These are phyloP conservation scores for Calophaca sinica DNA, from an alignment of 306 rosid species.

Conservation along the genomic window DNA sequence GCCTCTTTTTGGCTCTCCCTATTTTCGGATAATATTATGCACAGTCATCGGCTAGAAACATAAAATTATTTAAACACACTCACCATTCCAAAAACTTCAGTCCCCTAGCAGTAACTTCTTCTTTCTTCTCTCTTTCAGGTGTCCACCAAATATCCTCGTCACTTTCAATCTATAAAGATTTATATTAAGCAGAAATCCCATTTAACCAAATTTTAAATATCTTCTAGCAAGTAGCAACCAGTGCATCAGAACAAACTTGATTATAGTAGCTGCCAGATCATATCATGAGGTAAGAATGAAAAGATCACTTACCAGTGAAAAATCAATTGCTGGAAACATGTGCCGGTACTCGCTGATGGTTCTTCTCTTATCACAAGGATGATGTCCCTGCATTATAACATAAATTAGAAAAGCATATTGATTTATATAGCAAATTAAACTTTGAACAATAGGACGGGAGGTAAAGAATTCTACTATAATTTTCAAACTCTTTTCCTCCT, in stretches of 20 bases:
- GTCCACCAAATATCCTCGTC: constrained; percentile 77
- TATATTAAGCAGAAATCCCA: constrained; percentile 33
- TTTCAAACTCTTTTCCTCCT: background rate
- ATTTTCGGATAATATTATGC: background rate
- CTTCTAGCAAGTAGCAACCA: constrained; percentile 7
- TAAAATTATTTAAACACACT: constrained; percentile 24
- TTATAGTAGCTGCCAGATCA: constrained; percentile 10
- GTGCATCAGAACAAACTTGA: constrained; percentile 29
- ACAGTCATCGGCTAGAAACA: too few relatives aligned
- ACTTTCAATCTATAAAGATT: constrained; percentile 60
- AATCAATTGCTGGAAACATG: constrained; percentile 87
- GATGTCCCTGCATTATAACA: constrained; percentile 66
- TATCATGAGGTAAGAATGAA: background rate
- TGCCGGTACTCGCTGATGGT: constrained; percentile 68
- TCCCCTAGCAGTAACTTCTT: constrained; percentile 77
- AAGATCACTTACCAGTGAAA: constrained; percentile 65
- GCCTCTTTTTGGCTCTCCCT: background rate
- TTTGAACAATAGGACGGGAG: constrained; percentile 15
- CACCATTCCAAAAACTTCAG: constrained; percentile 78
- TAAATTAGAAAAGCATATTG: constrained; percentile 28
- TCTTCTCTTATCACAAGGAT: constrained; percentile 90
- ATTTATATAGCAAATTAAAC: background rate
- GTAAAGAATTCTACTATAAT: background rate
- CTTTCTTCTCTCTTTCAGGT: constrained; percentile 74
- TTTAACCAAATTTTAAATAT: constrained; percentile 31